A percentile compares a stretch with the other conserved stretches of the same genome.
phyloP scores from a whole-genome alignment of 495 filamentous ascomycete species.

The Tuber magnatum region DNA sequence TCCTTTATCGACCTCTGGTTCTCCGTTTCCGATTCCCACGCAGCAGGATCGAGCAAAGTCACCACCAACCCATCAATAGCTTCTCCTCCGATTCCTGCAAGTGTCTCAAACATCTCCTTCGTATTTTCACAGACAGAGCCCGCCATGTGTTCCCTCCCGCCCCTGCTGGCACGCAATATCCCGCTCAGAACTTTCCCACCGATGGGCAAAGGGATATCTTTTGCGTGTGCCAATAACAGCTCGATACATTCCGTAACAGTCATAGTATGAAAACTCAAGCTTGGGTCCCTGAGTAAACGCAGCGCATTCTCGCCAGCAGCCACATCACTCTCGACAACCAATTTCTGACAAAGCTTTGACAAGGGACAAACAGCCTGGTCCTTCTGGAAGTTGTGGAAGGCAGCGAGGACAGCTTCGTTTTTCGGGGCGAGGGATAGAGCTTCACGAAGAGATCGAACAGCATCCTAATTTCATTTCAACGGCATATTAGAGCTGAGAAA shows the following conservation, averaged over 20 bases:
- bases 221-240: conserved; percentile 48
- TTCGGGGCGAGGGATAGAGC: conserved; percentile 56
- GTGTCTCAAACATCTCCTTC: conserved; percentile 49
- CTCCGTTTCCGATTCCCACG: conserved; percentile 52
- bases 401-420: conserved; percentile 41
- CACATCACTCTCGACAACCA: conserved; percentile 49
- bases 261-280: conserved; percentile 48
- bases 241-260: conserved; percentile 52
- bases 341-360: conserved; percentile 54
- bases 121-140: conserved; percentile 47
- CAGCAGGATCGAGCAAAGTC: conserved; percentile 51
- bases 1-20: conserved; percentile 52
- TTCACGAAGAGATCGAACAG: conserved; percentile 55
- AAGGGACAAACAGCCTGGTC: conserved; percentile 38
- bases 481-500: conserved; percentile 8
- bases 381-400: conserved; percentile 34
- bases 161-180: conserved; percentile 51
- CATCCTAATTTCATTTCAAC: conserved; percentile 45
- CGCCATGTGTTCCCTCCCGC: conserved; percentile 53
- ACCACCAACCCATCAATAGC: conserved; percentile 54
- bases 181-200: conserved; percentile 57
- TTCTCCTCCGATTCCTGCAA: conserved; percentile 57
- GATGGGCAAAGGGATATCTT: conserved; percentile 43
- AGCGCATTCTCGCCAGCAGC: conserved; percentile 54
- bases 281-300: conserved; percentile 50